Conservation (phyloP, 352 stramenopile genomes). For the Hyaloperonospora arabidopsidis region DNA sequence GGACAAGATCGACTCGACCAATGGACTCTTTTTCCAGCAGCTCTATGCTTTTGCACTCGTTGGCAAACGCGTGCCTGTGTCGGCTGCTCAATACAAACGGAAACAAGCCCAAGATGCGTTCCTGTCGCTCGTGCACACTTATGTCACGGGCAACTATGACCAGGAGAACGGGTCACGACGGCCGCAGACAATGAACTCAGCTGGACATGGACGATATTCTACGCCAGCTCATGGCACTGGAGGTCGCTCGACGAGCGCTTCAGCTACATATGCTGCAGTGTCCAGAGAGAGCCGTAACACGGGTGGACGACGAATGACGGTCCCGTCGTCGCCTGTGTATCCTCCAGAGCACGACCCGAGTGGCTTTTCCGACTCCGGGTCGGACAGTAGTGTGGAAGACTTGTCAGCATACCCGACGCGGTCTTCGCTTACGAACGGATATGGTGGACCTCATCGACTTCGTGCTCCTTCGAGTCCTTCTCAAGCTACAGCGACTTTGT, state of each 20-base stretch:
- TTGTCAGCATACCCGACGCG: slow-evolving; percentile 15
- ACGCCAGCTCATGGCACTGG: not conserved
- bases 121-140: slow-evolving; percentile 52
- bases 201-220: slow-evolving; percentile 14
- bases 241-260: slow-evolving; percentile 6
- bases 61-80: slow-evolving; percentile 43
- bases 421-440: slow-evolving; percentile 18
- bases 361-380: slow-evolving; percentile 50
- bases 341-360: slow-evolving; percentile 25
- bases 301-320: slow-evolving; percentile 9
- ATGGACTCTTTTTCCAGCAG: slow-evolving; percentile 81
- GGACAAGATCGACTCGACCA: slow-evolving; percentile 53
- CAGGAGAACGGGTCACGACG: slow-evolving; percentile 17
- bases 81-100: slow-evolving; percentile 38
- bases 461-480: slow-evolving; percentile 17
- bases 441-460: slow-evolving; percentile 14
- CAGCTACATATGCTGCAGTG: slow-evolving; percentile 11
- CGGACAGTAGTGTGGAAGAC: slow-evolving; percentile 42
- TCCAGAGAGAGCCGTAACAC: slow-evolving; percentile 15
- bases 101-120: slow-evolving; percentile 61
- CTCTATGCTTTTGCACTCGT: slow-evolving; percentile 76
- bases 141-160: slow-evolving; percentile 63
- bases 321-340: slow-evolving; percentile 19
- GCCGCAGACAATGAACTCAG: slow-evolving; percentile 4
- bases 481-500: slow-evolving; percentile 20